Evolutionary conservation across 768 basidiomycete species (phyloP).

Genomic region (Clavaria fumosa): DNA sequence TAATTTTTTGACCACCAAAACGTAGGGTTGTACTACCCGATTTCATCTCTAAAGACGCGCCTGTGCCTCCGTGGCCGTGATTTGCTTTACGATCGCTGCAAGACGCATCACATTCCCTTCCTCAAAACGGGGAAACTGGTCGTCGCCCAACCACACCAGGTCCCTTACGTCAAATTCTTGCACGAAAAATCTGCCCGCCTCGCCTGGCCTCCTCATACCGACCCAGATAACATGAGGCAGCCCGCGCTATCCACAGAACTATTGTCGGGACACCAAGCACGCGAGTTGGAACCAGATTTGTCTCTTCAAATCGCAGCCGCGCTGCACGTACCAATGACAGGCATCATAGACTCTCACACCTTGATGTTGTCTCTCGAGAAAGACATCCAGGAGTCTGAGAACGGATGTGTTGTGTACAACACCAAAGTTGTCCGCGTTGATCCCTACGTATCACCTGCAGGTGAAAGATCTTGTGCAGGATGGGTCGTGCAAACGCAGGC

Average conservation of each 20-base stretch:
- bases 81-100: conserved; percentile 68
- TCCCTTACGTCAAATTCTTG: conserved; percentile 53
- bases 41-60: conserved; percentile 67
- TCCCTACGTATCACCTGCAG: conserved; percentile 17
- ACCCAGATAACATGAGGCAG: conserved; percentile 13
- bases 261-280: conserved; percentile 50
- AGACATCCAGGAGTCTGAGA: conserved; percentile 59
- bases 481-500: conserved; percentile 82
- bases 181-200: conserved; percentile 45
- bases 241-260: conserved; percentile 47
- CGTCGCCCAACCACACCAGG: conserved; percentile 58
- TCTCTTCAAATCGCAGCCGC: conserved; percentile 53
- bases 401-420: conserved; percentile 55
- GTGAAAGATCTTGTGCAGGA: conserved; percentile 44
- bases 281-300: conserved; percentile 72
- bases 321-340: conserved; percentile 73
- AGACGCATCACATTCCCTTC: conserved; percentile 42
- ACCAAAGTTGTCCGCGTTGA: conserved; percentile 84
- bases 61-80: conserved; percentile 79
- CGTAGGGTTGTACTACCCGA: conserved; percentile 72
- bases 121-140: conserved; percentile 80
- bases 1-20: not conserved
- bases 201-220: conserved; percentile 31
- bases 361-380: conserved; percentile 73
- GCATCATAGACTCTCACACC: conserved; percentile 78